Evolutionary conservation across 148 eudicot genomes (phyloP).

Genomic region (Salicornia ramosissima): DNA sequence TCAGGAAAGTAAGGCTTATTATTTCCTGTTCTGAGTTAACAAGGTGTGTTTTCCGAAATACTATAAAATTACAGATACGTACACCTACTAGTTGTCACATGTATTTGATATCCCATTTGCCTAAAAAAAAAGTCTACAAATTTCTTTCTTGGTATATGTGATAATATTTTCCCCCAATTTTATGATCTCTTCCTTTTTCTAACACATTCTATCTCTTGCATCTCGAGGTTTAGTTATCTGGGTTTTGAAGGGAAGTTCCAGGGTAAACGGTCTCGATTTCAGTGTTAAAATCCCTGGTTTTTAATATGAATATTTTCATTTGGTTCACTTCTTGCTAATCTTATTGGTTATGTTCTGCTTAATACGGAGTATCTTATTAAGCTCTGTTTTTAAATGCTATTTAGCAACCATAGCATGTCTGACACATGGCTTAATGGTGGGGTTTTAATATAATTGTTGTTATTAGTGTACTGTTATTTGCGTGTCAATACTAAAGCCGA

Average conservation of each 20-base stretch:
- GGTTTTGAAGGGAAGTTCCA: conserved; percentile 24
- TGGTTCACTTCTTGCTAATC: conserved; percentile 10
- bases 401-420: conserved; percentile 32
- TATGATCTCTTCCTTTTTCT: conserved; percentile 17
- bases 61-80: conserved; percentile 6
- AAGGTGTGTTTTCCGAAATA: conserved; percentile 15
- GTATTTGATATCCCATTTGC: conserved; percentile 27
- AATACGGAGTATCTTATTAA: conserved; percentile 11
- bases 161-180: background rate
- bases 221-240: conserved; percentile 34
- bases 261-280: conserved; percentile 14
- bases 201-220: conserved; percentile 35
- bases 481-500: conserved; percentile 15
- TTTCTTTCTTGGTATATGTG: conserved; percentile 26
- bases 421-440: conserved; percentile 31
- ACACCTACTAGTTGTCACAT: conserved; percentile 25
- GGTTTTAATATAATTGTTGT: conserved; percentile 17
- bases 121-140: conserved; percentile 23
- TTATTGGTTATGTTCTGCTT: conserved; percentile 30
- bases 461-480: conserved; percentile 17
- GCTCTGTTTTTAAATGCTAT: conserved; percentile 21
- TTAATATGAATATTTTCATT: background rate
- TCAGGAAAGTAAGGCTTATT: conserved; percentile 22
- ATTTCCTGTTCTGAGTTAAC: conserved; percentile 22
- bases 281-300: conserved; percentile 7